These are phyloP conservation scores for Alternaria panax DNA, from an alignment of 2,329 filamentous ascomycete species.

Conservation along the genomic window DNA sequence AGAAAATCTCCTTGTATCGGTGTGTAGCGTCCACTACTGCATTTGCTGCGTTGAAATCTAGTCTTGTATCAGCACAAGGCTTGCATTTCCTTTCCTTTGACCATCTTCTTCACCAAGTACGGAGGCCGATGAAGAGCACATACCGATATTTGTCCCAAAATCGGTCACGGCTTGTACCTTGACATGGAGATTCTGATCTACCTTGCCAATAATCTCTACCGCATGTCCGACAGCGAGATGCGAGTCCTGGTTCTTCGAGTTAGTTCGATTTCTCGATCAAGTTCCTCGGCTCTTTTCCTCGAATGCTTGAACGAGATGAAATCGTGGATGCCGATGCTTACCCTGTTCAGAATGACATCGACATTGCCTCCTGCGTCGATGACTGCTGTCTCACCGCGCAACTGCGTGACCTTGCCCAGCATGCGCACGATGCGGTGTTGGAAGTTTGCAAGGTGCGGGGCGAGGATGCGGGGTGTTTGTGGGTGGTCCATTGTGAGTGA, in stretches of 20 bases:
- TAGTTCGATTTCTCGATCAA: background rate
- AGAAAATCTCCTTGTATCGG: conserved; percentile 81
- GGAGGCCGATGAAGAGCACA: conserved; percentile 43
- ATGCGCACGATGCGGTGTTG: conserved; percentile 76
- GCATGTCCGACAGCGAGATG: conserved; percentile 74
- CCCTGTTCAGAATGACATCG: conserved; percentile 75
- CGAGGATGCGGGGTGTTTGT: conserved; percentile 80
- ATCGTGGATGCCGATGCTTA: conserved; percentile 50
- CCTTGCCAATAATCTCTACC: conserved; percentile 81
- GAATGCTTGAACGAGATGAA: background rate
- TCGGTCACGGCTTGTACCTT: conserved; percentile 74
- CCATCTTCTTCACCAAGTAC: background rate
- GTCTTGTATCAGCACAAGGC: background rate
- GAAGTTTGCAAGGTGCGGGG: conserved; percentile 79
- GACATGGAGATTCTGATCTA: conserved; percentile 74
- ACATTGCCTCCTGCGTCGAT: conserved; percentile 82
- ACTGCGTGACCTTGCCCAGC: conserved; percentile 81
- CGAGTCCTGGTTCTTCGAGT: conserved; percentile 63
- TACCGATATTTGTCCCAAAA: conserved; percentile 73
- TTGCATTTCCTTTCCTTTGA: background rate
- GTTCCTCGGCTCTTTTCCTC: background rate
- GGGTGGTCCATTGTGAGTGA: conserved; percentile 41
- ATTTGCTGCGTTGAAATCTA: conserved; percentile 80
- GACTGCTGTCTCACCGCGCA: conserved; percentile 80
- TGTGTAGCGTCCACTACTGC: conserved; percentile 88